Percentiles rank a stretch among this genome's conserved stretches.
Conservation (phyloP, 192 early-diverging fungal genomes). For the Spizellomyces sp. region DNA sequence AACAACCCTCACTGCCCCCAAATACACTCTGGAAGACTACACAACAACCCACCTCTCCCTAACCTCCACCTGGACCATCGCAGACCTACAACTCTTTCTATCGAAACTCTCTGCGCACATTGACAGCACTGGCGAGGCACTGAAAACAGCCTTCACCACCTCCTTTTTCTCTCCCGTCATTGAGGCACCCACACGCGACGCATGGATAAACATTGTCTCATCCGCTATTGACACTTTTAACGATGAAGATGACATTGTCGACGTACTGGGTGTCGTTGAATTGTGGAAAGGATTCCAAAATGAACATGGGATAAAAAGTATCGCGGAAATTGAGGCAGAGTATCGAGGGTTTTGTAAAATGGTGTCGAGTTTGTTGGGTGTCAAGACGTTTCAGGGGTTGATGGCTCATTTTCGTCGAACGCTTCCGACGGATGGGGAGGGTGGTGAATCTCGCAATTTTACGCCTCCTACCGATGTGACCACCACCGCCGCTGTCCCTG, state of each 20-base stretch:
- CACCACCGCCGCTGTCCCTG: neutral
- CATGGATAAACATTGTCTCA: neutral
- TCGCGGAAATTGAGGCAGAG: constrained; percentile 7
- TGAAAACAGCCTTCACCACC: constrained; percentile 32
- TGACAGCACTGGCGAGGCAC: constrained; percentile 23
- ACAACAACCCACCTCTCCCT: neutral
- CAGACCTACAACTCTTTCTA: constrained; percentile 46
- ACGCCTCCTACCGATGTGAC: neutral
- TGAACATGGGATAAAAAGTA: neutral
- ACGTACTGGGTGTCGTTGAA: neutral
- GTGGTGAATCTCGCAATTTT: neutral
- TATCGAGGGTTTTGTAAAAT: constrained; percentile 25
- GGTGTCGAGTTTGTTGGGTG: constrained; percentile 25
- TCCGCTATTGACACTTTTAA: neutral
- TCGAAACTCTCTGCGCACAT: constrained; percentile 35
- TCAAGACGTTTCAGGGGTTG: constrained; percentile 3
- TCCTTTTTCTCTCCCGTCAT: constrained; percentile 41
- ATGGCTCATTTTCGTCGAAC: constrained; percentile 30
- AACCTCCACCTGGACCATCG: constrained; percentile 41
- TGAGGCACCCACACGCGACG: neutral
- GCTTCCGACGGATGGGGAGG: neutral
- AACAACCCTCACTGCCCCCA: too few relatives aligned
- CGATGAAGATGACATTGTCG: constrained; percentile 23
- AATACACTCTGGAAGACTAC: neutral
- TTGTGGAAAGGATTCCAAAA: neutral